Conservation (phyloP, 805 yeast species). For the Pichia eremophila region DNA sequence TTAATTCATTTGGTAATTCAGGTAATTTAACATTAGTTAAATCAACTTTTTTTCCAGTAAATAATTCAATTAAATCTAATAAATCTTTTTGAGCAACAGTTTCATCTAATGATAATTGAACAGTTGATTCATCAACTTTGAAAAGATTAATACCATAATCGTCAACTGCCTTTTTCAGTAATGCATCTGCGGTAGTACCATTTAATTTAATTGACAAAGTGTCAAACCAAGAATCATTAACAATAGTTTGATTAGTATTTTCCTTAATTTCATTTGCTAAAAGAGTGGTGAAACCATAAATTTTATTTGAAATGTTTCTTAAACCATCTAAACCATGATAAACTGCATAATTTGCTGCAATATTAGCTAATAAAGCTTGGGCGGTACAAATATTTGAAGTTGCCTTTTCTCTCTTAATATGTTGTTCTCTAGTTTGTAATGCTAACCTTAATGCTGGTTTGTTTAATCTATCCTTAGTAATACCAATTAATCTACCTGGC, state of each 20-base stretch:
- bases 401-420: constrained; percentile 94
- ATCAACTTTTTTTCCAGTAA: constrained; percentile 34
- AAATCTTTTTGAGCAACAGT: constrained; percentile 63
- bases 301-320: constrained; percentile 64
- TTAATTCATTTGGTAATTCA: constrained; percentile 36
- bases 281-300: constrained; percentile 62
- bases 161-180: constrained; percentile 49
- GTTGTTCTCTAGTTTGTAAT: constrained; percentile 96
- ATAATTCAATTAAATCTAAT: constrained; percentile 44
- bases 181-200: constrained; percentile 42
- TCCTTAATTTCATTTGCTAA: constrained; percentile 51
- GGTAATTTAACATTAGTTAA: constrained; percentile 32
- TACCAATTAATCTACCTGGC: constrained; percentile 94
- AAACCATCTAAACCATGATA: constrained; percentile 93
- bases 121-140: constrained; percentile 49
- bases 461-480: constrained; percentile 85
- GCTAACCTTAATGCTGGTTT: constrained; percentile 86
- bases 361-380: constrained; percentile 91
- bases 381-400: constrained; percentile 98
- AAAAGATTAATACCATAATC: constrained; percentile 67
- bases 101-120: constrained; percentile 87
- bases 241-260: constrained; percentile 36
- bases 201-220: constrained; percentile 61
- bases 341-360: constrained; percentile 91
- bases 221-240: constrained; percentile 57